These are phyloP conservation scores for Fagus sylvatica DNA, from an alignment of 306 rosid species.

Conservation along the genomic window DNA sequence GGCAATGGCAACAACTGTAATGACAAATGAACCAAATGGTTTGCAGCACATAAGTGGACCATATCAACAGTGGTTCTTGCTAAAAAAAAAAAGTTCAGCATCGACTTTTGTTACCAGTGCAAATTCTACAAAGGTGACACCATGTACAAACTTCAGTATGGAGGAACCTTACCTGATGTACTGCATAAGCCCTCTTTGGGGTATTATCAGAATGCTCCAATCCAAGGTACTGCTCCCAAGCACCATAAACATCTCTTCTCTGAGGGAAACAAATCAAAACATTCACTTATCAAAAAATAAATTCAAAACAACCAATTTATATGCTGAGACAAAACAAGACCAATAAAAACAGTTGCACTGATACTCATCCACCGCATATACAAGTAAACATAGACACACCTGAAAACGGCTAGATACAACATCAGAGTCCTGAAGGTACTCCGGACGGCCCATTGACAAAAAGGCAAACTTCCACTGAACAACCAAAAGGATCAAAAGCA, in stretches of 20 bases:
- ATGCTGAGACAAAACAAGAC: not conserved
- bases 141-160: not conserved
- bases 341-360: conserved; percentile 14
- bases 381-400: conserved; percentile 40
- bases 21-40: not conserved
- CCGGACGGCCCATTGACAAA: conserved; percentile 86
- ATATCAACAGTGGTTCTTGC: not conserved
- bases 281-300: not conserved
- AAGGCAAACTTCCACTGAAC: conserved; percentile 94
- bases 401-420: conserved; percentile 77
- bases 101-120: not conserved
- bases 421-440: conserved; percentile 83
- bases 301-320: not conserved
- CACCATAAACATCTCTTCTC: conserved; percentile 91
- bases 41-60: not conserved
- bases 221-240: conserved; percentile 99
- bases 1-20: not conserved
- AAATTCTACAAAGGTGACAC: not conserved
- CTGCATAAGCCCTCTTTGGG: conserved; percentile 70
- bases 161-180: conserved; percentile 61
- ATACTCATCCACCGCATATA: not conserved
- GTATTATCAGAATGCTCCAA: conserved; percentile 82
- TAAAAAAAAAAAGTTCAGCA: not conserved
- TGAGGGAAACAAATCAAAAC: conserved; percentile 27
- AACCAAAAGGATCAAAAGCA: conserved; percentile 2